phyloP scores from a whole-genome alignment of 202 grass and related monocot species.

The Zizania palustris region DNA sequence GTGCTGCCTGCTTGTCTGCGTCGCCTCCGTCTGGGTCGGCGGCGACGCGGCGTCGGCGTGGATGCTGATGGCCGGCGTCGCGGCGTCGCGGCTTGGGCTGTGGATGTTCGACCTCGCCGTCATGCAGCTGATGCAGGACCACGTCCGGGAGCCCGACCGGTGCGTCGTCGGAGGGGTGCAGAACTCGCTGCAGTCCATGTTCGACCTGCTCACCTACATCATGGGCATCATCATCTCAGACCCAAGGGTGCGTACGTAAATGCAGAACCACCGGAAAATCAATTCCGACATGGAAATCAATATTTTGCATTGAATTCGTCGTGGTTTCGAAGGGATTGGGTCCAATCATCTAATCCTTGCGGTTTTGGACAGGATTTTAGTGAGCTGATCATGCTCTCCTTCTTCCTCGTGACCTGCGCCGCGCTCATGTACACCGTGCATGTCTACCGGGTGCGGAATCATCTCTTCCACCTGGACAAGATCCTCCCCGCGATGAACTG shows the following conservation, averaged over 20 bases:
- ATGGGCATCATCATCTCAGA: slow-evolving; percentile 94
- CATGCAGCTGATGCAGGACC: slow-evolving; percentile 90
- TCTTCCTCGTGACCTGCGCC: slow-evolving; percentile 72
- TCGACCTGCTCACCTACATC: slow-evolving; percentile 85
- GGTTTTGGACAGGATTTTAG: slow-evolving; percentile 66
- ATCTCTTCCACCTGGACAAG: slow-evolving; percentile 86
- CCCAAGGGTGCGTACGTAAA: slow-evolving; percentile 53
- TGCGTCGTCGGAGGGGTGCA: slow-evolving; percentile 88
- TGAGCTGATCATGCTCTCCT: slow-evolving; percentile 66
- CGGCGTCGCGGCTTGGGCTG: slow-evolving; percentile 75
- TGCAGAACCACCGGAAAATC: neutral
- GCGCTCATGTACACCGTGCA: slow-evolving; percentile 71
- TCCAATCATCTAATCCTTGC: too few species aligned
- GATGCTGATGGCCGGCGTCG: slow-evolving; percentile 90
- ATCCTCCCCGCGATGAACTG: slow-evolving; percentile 53
- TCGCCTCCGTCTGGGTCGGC: slow-evolving; percentile 66
- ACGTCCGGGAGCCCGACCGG: slow-evolving; percentile 65
- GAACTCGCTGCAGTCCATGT: slow-evolving; percentile 85
- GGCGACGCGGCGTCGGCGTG: slow-evolving; percentile 50
- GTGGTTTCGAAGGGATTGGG: too few species aligned
- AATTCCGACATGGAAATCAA: neutral
- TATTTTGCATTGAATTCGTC: too few species aligned
- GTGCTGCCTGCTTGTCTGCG: slow-evolving; percentile 75
- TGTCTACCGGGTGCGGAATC: slow-evolving; percentile 67
- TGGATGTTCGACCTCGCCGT: slow-evolving; percentile 96